phyloP scores from a whole-genome alignment of 331 rosid genomes.

The Dryas integrifolia region DNA sequence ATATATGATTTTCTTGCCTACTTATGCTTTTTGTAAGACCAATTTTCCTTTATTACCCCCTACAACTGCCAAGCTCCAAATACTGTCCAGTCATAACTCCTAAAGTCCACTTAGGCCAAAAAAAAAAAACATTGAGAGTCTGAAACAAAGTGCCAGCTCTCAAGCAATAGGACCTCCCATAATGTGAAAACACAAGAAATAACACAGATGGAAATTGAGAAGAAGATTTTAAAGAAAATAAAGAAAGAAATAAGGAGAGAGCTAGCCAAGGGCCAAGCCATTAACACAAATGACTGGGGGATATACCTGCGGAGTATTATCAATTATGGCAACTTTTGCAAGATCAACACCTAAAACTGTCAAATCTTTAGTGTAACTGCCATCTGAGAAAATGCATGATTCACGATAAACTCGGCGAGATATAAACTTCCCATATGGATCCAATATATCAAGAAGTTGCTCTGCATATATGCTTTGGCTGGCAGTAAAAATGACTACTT shows the following conservation, averaged over 20 bases:
- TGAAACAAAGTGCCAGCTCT: not conserved
- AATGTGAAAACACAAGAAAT: not conserved
- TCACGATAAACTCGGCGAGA: slow-evolving; percentile 86
- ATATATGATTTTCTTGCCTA: not conserved
- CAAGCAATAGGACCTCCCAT: not conserved
- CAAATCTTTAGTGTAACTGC: slow-evolving; percentile 93
- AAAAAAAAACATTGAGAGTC: not conserved
- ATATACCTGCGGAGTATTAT: slow-evolving; percentile 95
- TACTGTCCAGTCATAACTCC: too few species aligned
- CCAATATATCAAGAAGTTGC: slow-evolving; percentile 86
- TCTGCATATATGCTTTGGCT: slow-evolving; percentile 97
- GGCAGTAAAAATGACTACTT: slow-evolving; percentile 89
- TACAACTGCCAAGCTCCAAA: not conserved
- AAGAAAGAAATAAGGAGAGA: slow-evolving; percentile 1
- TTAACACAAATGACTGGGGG: slow-evolving; percentile 17
- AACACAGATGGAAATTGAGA: not conserved
- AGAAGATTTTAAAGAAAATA: slow-evolving; percentile 4
- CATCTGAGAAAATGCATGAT: slow-evolving; percentile 84
- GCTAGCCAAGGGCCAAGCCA: slow-evolving; percentile 13
- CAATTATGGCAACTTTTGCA: slow-evolving; percentile 85
- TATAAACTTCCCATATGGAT: slow-evolving; percentile 74
- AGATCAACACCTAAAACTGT: slow-evolving; percentile 85
- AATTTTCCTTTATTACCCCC: not conserved
- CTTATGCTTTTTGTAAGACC: not conserved
- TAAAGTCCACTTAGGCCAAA: too few species aligned